A percentile compares a stretch with the other conserved stretches of the same genome.
These are phyloP conservation scores for Lipomyces kockii DNA, from an alignment of 805 yeast species.

Conservation along the genomic window DNA sequence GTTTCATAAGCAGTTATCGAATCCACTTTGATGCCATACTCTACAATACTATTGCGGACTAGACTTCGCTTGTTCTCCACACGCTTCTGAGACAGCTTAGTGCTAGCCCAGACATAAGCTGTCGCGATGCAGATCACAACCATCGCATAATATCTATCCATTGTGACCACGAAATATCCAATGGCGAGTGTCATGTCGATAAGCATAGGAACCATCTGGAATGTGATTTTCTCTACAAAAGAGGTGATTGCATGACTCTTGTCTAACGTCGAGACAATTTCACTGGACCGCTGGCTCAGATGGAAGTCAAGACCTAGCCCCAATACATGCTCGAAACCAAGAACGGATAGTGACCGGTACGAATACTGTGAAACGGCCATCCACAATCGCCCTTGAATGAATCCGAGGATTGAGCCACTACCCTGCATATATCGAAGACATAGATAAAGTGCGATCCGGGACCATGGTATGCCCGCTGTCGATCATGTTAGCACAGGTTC, in stretches of 20 bases:
- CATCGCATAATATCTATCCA: slow-evolving; percentile 26
- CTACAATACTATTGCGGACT: slow-evolving; percentile 15
- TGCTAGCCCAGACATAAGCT: slow-evolving; percentile 29
- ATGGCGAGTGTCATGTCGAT: slow-evolving; percentile 31
- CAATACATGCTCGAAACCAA: slow-evolving; percentile 28
- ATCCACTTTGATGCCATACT: slow-evolving; percentile 25
- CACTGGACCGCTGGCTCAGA: slow-evolving; percentile 23
- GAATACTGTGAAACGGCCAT: slow-evolving; percentile 28
- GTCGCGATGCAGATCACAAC: slow-evolving; percentile 25
- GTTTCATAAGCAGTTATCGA: slow-evolving; percentile 32
- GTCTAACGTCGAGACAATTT: slow-evolving; percentile 26
- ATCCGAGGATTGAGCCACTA: slow-evolving; percentile 30
- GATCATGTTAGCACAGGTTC: background rate
- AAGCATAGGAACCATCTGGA: slow-evolving; percentile 29
- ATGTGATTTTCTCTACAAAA: slow-evolving; percentile 31
- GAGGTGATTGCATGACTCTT: slow-evolving; percentile 25
- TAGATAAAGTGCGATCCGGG: slow-evolving; percentile 23
- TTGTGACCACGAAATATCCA: slow-evolving; percentile 26
- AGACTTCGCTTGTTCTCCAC: slow-evolving; percentile 22
- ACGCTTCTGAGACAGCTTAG: slow-evolving; percentile 18
- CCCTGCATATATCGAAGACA: slow-evolving; percentile 33
- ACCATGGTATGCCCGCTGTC: slow-evolving; percentile 26
- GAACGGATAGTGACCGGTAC: slow-evolving; percentile 19
- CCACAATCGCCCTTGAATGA: slow-evolving; percentile 27
- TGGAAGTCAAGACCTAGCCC: slow-evolving; percentile 32